A percentile compares a stretch with the other conserved stretches of the same genome.
These are phyloP conservation scores for Clonostachys byssicola DNA, from an alignment of 2,329 filamentous ascomycete species.

Conservation along the genomic window DNA sequence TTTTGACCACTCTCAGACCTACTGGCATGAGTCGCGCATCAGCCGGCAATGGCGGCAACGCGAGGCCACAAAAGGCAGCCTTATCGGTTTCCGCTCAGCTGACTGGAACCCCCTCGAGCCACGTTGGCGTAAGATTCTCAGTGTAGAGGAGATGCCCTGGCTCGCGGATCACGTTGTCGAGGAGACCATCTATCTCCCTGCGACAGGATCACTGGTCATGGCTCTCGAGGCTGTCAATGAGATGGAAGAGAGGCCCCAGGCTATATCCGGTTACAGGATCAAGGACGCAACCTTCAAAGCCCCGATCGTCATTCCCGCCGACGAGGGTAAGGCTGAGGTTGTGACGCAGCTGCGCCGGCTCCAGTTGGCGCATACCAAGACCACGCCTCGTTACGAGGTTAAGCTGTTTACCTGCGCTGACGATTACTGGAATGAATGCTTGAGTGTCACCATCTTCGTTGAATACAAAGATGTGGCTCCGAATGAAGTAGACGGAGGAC, in stretches of 20 bases:
- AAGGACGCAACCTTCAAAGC: conserved; percentile 2
- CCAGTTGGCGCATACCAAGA: conserved; percentile 8
- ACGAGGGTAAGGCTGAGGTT: neutral
- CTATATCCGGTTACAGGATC: neutral
- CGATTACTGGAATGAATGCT: conserved; percentile 10
- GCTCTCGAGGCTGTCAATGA: conserved; percentile 18
- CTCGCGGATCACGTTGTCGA: conserved; percentile 29
- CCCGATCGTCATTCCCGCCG: neutral
- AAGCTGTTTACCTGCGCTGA: neutral
- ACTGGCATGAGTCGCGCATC: conserved; percentile 11
- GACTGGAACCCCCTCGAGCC: conserved; percentile 24
- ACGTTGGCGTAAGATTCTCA: conserved; percentile 43
- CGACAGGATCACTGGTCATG: conserved; percentile 8
- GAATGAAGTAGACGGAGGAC: neutral
- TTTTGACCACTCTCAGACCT: conserved; percentile 10
- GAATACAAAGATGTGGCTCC: conserved; percentile 5
- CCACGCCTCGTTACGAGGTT: neutral
- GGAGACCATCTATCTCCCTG: conserved; percentile 21
- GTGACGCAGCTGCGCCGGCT: conserved; percentile 18
- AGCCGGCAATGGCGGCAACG: conserved; percentile 14
- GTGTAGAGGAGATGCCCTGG: conserved; percentile 48
- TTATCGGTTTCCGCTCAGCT: conserved; percentile 13
- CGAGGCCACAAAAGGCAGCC: conserved; percentile 12
- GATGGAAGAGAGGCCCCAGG: neutral
- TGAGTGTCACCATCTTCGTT: conserved; percentile 7